Conservation (phyloP, 106 monocot genomes). For the Chionographis japonica region DNA sequence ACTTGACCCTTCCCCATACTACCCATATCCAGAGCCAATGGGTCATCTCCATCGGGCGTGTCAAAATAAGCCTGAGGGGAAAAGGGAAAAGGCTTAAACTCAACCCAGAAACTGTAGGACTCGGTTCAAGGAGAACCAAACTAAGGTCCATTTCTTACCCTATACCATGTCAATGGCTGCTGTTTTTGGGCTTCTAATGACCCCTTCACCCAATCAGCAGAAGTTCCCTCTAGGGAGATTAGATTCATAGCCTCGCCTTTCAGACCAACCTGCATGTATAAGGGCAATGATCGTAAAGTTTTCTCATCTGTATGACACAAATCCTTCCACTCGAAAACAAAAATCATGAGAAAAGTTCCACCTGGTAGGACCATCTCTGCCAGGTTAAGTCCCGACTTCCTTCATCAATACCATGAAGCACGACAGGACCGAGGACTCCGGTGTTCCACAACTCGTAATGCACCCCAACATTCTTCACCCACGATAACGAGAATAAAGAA, state of each 20-base stretch:
- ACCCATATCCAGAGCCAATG: slow-evolving; percentile 86
- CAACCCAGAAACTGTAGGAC: background rate
- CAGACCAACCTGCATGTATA: slow-evolving; percentile 54
- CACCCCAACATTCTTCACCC: slow-evolving; percentile 69
- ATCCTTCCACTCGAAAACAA: background rate
- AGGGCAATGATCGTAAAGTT: background rate
- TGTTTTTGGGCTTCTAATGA: slow-evolving; percentile 49
- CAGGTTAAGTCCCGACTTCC: slow-evolving; percentile 85
- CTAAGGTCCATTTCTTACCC: slow-evolving; percentile 35
- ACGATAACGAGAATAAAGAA: slow-evolving; percentile 1
- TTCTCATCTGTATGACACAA: background rate
- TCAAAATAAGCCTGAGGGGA: slow-evolving; percentile 73
- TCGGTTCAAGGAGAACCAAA: background rate
- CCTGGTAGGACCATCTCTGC: slow-evolving; percentile 97
- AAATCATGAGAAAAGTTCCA: slow-evolving; percentile 8
- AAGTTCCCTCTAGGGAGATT: slow-evolving; percentile 70
- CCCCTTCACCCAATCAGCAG: slow-evolving; percentile 87
- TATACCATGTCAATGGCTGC: slow-evolving; percentile 87
- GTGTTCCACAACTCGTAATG: slow-evolving; percentile 97
- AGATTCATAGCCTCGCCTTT: slow-evolving; percentile 90
- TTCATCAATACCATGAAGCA: slow-evolving; percentile 72
- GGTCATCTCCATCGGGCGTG: slow-evolving; percentile 83
- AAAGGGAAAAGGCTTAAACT: background rate
- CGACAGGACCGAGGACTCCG: slow-evolving; percentile 87
- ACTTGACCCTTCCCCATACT: slow-evolving; percentile 98